phyloP scores from a whole-genome alignment of 495 filamentous ascomycete genomes.

The Aspergillus indologenus region DNA sequence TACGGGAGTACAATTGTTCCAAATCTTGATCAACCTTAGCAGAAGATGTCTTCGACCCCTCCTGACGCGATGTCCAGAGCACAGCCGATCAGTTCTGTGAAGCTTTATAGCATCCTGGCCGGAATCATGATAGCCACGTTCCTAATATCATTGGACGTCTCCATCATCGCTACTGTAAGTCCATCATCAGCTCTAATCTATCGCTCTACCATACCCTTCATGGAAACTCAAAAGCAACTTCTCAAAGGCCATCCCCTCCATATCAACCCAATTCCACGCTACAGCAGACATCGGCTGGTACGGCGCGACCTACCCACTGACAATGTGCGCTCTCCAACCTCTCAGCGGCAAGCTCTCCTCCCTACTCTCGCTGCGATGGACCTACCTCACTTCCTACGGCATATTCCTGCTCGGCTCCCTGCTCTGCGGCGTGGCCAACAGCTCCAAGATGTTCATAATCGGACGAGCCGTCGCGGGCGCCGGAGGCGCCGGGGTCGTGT shows the following conservation, averaged over 20 bases:
- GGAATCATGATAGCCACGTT: constrained; percentile 5
- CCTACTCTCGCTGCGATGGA: constrained; percentile 57
- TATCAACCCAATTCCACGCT: constrained; percentile 45
- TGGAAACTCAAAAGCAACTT: background rate
- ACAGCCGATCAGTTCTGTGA: no score
- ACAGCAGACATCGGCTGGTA: constrained; percentile 47
- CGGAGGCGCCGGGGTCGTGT: constrained; percentile 44
- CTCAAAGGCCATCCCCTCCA: constrained; percentile 39
- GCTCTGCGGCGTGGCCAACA: constrained; percentile 67
- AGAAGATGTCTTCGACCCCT: no score
- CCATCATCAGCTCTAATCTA: no score
- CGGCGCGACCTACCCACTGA: constrained; percentile 53
- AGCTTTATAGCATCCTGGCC: constrained; percentile 6
- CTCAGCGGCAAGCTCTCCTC: constrained; percentile 41
- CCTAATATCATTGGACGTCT: constrained; percentile 7
- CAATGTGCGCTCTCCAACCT: constrained; percentile 56
- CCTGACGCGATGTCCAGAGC: no score
- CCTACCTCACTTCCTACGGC: constrained; percentile 59
- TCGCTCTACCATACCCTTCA: no score
- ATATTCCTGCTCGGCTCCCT: constrained; percentile 73
- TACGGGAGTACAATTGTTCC: no score
- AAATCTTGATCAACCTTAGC: no score
- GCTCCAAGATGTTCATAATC: constrained; percentile 65
- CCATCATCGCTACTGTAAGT: constrained; percentile 4
- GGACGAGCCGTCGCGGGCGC: constrained; percentile 76